Base-by-base conservation (phyloP, 2,329 filamentous ascomycete genomes). In the Pezicula neosporulosa region DNA sequence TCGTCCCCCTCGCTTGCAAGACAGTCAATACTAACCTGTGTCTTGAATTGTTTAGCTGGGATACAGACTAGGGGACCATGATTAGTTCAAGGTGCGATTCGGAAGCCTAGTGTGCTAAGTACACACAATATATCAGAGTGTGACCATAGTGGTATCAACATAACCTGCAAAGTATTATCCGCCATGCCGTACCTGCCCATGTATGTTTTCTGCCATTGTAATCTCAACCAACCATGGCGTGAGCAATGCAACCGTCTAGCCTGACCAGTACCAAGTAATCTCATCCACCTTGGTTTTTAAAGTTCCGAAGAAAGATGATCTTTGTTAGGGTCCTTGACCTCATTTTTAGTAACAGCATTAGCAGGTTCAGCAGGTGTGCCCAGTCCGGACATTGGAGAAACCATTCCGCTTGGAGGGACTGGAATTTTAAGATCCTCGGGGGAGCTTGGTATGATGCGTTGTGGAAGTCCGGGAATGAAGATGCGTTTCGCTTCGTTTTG, bases 401-500 rank as follows among this genome's bases (percentile, higher is more conserved):
- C 55, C 41, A 64, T 63, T 38, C 77, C 77, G 54, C 76, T 81
- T 3, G 81, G 77, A 19, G 87, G 82, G 10, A 91, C 86, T 0
- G 88, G 87, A 41, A 92, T 90, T 57, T 85, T 81, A 63, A 94
- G 86, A 56, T 91, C 89, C 70, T 95, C 86, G 1, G 91, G 89
- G 1, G 87, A 91, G 47, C 81, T 81, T 2, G 90, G 88, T 13
- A 95, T 81, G 47, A 91, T 84, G 46, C 81, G 77, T 12, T 54
- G 54, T 12, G 81, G 77, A 52, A 89, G 74, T 51, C 76, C 77
- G 3, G 89, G 87, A 56, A 99, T 96, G 61, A 88, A 85, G 62
- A 99, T 91, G 52, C 91, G 85, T 68, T 90, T 94, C 18, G 93
- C 90, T 69, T 94, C 88, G 66, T 99, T 99, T 73, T 97, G 94